Evolutionary conservation across 225 moss, liverwort and hornwort genomes (phyloP).

Genomic region (Sphagnum tenellum): DNA sequence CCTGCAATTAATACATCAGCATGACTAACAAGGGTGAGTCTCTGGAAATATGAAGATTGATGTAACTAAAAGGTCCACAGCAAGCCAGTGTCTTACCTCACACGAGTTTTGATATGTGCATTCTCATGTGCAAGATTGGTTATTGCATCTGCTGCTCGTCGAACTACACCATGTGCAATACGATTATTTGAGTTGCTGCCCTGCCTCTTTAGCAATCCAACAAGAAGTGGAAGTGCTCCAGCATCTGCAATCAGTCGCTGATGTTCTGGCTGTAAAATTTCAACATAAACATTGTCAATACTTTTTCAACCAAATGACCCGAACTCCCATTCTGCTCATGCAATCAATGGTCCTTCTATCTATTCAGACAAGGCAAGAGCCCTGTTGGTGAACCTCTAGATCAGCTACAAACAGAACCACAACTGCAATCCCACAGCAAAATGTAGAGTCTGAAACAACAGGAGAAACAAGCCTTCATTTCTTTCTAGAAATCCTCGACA

Average conservation of each 20-base stretch:
- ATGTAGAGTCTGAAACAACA: too few relatives aligned
- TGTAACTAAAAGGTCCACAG: too few relatives aligned
- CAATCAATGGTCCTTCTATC: too few relatives aligned
- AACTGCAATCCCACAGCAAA: too few relatives aligned
- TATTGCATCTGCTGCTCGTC: constrained; percentile 91
- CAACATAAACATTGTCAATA: too few relatives aligned
- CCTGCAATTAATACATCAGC: constrained; percentile 18
- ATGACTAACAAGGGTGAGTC: background rate
- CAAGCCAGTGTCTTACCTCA: constrained; percentile 37
- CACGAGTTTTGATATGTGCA: constrained; percentile 89
- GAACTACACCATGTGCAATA: constrained; percentile 88
- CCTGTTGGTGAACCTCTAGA: too few relatives aligned
- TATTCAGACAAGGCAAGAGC: too few relatives aligned
- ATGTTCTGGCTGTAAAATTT: constrained; percentile 72
- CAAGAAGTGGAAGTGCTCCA: constrained; percentile 81
- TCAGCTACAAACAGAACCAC: too few relatives aligned
- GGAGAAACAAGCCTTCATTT: too few relatives aligned
- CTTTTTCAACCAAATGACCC: too few relatives aligned
- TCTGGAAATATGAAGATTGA: too few relatives aligned
- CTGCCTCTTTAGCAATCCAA: constrained; percentile 65
- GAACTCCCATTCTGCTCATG: too few relatives aligned
- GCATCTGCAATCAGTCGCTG: constrained; percentile 96
- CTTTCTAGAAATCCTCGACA: background rate
- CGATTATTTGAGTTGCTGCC: constrained; percentile 54
- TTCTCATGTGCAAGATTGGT: constrained; percentile 99